Evolutionary conservation across 2,329 filamentous ascomycete species (phyloP).

Genomic region (Penicillium griseofulvum): DNA sequence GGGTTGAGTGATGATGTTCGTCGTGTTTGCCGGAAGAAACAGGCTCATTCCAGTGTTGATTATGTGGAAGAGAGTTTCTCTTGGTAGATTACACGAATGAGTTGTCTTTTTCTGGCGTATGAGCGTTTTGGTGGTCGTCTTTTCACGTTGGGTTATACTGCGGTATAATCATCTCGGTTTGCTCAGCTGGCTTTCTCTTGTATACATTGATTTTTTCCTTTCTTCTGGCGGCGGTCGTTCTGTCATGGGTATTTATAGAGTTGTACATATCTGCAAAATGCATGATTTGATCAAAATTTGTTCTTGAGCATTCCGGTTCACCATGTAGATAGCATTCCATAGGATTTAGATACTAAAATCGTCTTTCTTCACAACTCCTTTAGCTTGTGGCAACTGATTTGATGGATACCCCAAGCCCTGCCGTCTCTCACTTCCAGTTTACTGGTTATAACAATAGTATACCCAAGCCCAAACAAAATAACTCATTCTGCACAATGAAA

Average conservation of each 20-base stretch:
- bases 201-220: slow-evolving; percentile 1
- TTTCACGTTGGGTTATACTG: background rate
- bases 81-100: slow-evolving; percentile 33
- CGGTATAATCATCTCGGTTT: background rate
- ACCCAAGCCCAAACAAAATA: background rate
- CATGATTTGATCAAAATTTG: background rate
- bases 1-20: slow-evolving; percentile 73
- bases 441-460: background rate
- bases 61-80: slow-evolving; percentile 74
- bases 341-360: background rate
- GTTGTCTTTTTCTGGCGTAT: background rate
- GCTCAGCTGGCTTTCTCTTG: slow-evolving; percentile 5
- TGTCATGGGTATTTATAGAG: slow-evolving; percentile 1
- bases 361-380: slow-evolving; percentile 4
- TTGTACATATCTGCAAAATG: slow-evolving; percentile 16
- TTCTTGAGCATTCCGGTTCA: background rate
- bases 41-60: slow-evolving; percentile 62
- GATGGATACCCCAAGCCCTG: background rate
- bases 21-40: slow-evolving; percentile 63
- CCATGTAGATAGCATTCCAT: background rate
- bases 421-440: background rate
- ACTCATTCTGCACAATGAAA: slow-evolving; percentile 57
- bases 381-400: background rate
- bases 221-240: background rate
- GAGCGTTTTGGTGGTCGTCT: background rate